A percentile compares a stretch with the other conserved stretches of the same genome.
Evolutionary conservation across 805 yeast genomes (phyloP).

Genomic region (Nakazawaea siamensis): DNA sequence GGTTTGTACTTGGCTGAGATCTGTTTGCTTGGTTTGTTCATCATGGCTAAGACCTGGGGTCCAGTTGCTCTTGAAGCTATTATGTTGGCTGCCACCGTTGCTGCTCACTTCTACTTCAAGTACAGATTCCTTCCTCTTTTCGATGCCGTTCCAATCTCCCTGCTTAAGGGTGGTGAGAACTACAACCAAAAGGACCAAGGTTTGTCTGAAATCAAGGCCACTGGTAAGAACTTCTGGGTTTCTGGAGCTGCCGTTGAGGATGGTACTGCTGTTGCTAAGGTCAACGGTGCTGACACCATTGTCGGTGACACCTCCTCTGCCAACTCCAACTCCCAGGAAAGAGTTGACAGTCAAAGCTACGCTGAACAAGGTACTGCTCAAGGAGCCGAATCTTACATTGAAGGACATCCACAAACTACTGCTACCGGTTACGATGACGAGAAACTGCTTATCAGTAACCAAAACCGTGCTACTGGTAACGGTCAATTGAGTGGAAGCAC

Average conservation of each 20-base stretch:
- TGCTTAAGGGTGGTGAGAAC: constrained; percentile 37
- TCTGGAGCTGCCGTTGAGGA: constrained; percentile 26
- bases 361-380: constrained; percentile 2
- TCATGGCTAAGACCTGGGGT: constrained; percentile 75
- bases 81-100: constrained; percentile 48
- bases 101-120: constrained; percentile 50
- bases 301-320: constrained; percentile 7
- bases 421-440: constrained; percentile 5
- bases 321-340: constrained; percentile 1
- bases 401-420: background rate
- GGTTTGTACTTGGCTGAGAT: constrained; percentile 67
- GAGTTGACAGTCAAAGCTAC: constrained; percentile 2
- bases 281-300: constrained; percentile 1
- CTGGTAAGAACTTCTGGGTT: constrained; percentile 39
- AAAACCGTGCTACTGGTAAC: background rate
- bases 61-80: constrained; percentile 63
- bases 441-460: constrained; percentile 2
- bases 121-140: constrained; percentile 52
- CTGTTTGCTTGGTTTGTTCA: constrained; percentile 62
- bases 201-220: constrained; percentile 40
- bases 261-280: constrained; percentile 3
- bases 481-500: constrained; percentile 1
- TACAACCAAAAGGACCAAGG: constrained; percentile 68
- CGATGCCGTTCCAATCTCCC: constrained; percentile 66
- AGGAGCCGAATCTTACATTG: background rate